Conservation (phyloP, 2,329 filamentous ascomycete species). For the Trichoderma sp. region DNA sequence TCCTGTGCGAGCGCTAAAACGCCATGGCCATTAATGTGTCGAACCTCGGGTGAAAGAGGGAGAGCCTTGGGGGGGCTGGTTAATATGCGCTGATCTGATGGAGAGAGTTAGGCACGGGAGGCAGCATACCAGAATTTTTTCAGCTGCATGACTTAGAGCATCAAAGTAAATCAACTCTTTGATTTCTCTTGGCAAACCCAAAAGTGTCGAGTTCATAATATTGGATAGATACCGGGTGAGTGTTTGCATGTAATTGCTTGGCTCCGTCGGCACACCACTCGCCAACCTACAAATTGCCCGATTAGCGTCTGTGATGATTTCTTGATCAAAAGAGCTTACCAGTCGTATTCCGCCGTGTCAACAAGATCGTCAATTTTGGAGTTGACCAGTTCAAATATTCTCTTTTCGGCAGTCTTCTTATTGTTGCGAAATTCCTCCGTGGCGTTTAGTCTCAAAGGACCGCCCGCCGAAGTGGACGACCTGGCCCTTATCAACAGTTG, state of each 20-base stretch:
- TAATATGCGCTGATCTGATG: background rate
- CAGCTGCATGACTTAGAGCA: constrained; percentile 84
- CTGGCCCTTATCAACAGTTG: constrained; percentile 79
- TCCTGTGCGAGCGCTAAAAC: constrained; percentile 79
- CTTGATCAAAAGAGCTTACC: constrained; percentile 45
- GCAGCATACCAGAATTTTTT: constrained; percentile 68
- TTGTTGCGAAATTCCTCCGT: constrained; percentile 84
- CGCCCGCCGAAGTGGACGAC: constrained; percentile 75
- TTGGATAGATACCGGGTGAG: constrained; percentile 89
- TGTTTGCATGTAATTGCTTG: constrained; percentile 93
- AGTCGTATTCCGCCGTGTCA: constrained; percentile 96
- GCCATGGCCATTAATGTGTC: constrained; percentile 81
- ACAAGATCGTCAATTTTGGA: constrained; percentile 98
- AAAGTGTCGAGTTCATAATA: constrained; percentile 92
- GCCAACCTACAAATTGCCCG: constrained; percentile 40
- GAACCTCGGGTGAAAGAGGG: constrained; percentile 74
- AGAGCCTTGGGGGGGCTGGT: constrained; percentile 54
- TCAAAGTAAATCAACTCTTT: constrained; percentile 98
- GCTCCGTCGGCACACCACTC: constrained; percentile 61
- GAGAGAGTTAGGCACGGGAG: background rate
- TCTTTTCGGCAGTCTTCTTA: constrained; percentile 94
- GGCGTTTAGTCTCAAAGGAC: constrained; percentile 73
- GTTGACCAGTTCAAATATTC: constrained; percentile 97
- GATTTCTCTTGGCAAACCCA: constrained; percentile 91
- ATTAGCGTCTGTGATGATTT: constrained; percentile 21